phyloP scores from a whole-genome alignment of 163 green algal species.

The Trebouxiophyceae sp. region DNA sequence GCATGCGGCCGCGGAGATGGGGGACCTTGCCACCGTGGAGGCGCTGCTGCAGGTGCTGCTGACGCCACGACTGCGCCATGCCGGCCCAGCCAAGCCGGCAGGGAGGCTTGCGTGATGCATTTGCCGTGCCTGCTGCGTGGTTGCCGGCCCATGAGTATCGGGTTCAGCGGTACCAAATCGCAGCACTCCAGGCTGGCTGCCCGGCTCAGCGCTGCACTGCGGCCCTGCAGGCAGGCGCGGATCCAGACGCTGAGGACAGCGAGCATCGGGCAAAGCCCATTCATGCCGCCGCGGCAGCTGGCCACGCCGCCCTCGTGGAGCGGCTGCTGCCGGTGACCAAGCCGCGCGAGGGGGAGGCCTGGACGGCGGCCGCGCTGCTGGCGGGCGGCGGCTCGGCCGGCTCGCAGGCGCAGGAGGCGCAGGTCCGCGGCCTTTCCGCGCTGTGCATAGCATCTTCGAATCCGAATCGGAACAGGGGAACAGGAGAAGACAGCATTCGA shows the following conservation, averaged over 20 bases:
- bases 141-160: too few relatives aligned
- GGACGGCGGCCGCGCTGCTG: slow-evolving; percentile 18
- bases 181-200: too few relatives aligned
- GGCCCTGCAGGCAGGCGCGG: slow-evolving; percentile 13
- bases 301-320: slow-evolving; percentile 13
- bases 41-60: slow-evolving; percentile 27
- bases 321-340: slow-evolving; percentile 18
- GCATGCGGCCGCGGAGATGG: slow-evolving; percentile 41
- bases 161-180: too few relatives aligned
- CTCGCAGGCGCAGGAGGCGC: neutral
- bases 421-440: neutral
- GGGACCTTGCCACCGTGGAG: slow-evolving; percentile 15
- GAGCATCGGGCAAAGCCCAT: slow-evolving; percentile 7
- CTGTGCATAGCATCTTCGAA: neutral
- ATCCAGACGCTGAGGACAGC: slow-evolving; percentile 12
- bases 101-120: too few relatives aligned
- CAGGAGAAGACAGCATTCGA: too few relatives aligned
- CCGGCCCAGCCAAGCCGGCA: too few relatives aligned
- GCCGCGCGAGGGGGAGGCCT: slow-evolving; percentile 1
- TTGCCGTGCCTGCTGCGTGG: too few relatives aligned
- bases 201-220: too few relatives aligned
- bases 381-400: neutral
- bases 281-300: slow-evolving; percentile 14
- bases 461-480: neutral
- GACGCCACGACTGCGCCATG: too few relatives aligned